Percentiles rank a stretch among this genome's conserved stretches.
Conservation (phyloP, 805 yeast species). For the Kazachstania bromeliacearum region DNA sequence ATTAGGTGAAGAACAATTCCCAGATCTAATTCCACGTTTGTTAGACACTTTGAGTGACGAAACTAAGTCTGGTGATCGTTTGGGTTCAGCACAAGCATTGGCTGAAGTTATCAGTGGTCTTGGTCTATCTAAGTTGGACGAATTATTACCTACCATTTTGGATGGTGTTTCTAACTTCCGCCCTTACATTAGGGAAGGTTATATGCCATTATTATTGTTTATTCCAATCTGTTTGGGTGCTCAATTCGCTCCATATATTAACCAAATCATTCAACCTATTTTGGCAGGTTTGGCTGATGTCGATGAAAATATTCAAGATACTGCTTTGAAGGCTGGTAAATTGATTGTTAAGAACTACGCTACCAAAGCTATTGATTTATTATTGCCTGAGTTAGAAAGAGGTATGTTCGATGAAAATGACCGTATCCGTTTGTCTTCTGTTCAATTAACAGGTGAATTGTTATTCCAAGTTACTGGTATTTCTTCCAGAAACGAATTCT, state of each 20-base stretch:
- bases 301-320: conserved; percentile 79
- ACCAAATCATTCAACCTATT: conserved; percentile 82
- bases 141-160: conserved; percentile 71
- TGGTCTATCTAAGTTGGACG: conserved; percentile 82
- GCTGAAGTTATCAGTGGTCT: conserved; percentile 90
- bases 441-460: conserved; percentile 90
- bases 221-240: conserved; percentile 92
- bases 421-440: conserved; percentile 86
- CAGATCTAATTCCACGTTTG: conserved; percentile 76
- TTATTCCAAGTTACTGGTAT: conserved; percentile 91
- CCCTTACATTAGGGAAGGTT: conserved; percentile 78
- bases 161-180: conserved; percentile 59
- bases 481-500: conserved; percentile 61
- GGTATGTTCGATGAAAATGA: conserved; percentile 77
- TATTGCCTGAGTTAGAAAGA: conserved; percentile 85
- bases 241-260: conserved; percentile 82
- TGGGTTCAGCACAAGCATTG: conserved; percentile 95
- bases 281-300: conserved; percentile 83
- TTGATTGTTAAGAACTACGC: conserved; percentile 87
- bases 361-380: conserved; percentile 79
- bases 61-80: conserved; percentile 73
- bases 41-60: conserved; percentile 70
- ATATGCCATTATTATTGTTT: conserved; percentile 78
- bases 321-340: conserved; percentile 87
- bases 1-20: conserved; percentile 92